Evolutionary conservation across 73 alveolate genomes (phyloP).

Genomic region (Tetrahymena elliotti): DNA sequence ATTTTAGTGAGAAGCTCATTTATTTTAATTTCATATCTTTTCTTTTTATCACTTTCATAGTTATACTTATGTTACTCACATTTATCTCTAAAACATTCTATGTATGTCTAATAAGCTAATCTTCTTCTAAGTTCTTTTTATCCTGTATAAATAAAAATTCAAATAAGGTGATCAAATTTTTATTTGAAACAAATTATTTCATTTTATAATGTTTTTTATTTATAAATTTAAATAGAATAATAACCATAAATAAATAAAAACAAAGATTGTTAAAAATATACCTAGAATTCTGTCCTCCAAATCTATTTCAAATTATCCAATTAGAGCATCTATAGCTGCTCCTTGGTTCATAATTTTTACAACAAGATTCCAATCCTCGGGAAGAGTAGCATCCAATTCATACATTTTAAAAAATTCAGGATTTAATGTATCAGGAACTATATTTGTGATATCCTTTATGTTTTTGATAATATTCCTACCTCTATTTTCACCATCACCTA

Average conservation of each 20-base stretch:
- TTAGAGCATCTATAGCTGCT: constrained; percentile 61
- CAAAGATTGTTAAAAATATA: not conserved
- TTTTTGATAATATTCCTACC: constrained; percentile 49
- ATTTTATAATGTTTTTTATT: not conserved
- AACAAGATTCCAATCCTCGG: constrained; percentile 78
- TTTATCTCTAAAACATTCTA: constrained; percentile 37
- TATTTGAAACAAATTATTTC: not conserved
- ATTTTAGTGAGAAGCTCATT: constrained; percentile 2
- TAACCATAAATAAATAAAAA: not conserved
- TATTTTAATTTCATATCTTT: constrained; percentile 6
- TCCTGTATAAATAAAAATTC: not conserved
- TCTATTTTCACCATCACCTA: constrained; percentile 74
- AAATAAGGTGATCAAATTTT: not conserved
- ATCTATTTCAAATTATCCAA: constrained; percentile 91
- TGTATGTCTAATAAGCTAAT: constrained; percentile 20
- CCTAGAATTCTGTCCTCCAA: constrained; percentile 79
- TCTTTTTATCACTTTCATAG: constrained; percentile 20
- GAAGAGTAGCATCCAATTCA: constrained; percentile 81
- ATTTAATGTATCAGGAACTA: constrained; percentile 45
- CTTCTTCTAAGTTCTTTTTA: constrained; percentile 32
- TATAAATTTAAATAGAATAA: not conserved
- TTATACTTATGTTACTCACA: constrained; percentile 22
- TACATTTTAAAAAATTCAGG: constrained; percentile 76
- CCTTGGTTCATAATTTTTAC: constrained; percentile 54
- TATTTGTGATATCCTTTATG: constrained; percentile 62